Percentiles rank a stretch among this genome's conserved stretches.
phyloP scores from a whole-genome alignment of 2,329 filamentous ascomycete species.

The Apiospora aurea region DNA sequence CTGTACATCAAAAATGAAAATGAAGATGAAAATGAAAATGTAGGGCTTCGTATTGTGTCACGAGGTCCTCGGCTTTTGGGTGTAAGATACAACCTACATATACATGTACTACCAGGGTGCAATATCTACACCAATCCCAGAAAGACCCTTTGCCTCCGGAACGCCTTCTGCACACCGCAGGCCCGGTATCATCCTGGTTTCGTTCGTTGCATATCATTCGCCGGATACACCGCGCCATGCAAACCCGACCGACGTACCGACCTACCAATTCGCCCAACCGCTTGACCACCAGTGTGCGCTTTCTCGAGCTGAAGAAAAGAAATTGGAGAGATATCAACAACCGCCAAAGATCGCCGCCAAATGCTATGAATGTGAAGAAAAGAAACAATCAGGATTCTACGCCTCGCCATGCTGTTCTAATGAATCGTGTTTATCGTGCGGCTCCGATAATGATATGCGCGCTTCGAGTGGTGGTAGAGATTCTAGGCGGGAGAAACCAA shows the following conservation, averaged over 20 bases:
- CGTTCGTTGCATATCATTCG: conserved; percentile 21
- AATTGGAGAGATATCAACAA: conserved; percentile 12
- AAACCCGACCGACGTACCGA: conserved; percentile 6
- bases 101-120: conserved; percentile 14
- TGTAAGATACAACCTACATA: conserved; percentile 22
- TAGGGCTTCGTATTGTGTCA: conserved; percentile 8
- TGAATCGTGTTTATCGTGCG: conserved; percentile 16
- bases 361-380: conserved; percentile 24
- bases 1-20: neutral
- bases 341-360: conserved; percentile 9
- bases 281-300: neutral
- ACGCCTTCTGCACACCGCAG: conserved; percentile 10
- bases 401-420: conserved; percentile 21
- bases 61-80: neutral
- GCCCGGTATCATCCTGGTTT: conserved; percentile 6
- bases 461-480: conserved; percentile 14
- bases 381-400: conserved; percentile 21
- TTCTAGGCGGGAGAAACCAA: conserved; percentile 6
- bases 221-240: conserved; percentile 20
- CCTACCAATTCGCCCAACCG: neutral
- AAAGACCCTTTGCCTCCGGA: neutral
- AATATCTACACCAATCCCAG: conserved; percentile 19
- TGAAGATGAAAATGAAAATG: neutral
- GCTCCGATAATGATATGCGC: conserved; percentile 6
- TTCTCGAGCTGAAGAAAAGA: conserved; percentile 6